Evolutionary conservation across 768 basidiomycete genomes (phyloP), one percentile per base, ranked within the genome.

Genomic region (Lenzites betulinus): DNA sequence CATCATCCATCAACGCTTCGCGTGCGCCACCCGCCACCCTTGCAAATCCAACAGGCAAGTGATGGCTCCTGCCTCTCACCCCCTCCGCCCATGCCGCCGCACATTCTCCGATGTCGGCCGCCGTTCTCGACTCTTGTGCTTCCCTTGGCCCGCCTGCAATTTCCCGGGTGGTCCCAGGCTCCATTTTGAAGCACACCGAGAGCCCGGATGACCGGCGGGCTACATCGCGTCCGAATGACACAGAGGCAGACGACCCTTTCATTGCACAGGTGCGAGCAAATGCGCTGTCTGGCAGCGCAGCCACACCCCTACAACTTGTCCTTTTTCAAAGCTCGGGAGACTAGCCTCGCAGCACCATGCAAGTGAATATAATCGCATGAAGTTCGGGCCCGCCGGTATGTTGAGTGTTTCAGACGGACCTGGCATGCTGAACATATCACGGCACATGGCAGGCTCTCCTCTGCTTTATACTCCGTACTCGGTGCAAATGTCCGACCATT

Each of bases 321-420:
- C 13, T 36, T 20, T 50, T 54, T 39, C 30, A 15, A 58, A 86
- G 79, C 81, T 89, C 49, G 77, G 79, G 1, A 73, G 69, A 2
- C 75, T 92, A 18, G 88, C 89, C 2, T 90, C 88, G 7, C 89
- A 92, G 65, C 87, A 91, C 73, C 90, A 92, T 65, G 54, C 68
- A 57, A 88, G 86, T 74, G 83, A 87, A 46, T 91, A 92, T 70
- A 89, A 82, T 66, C 79, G 82, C 54, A 71, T 84, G 25, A 90
- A 91, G 71, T 86, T 83, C 59, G 91, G 90, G 6, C 71, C 72
- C 15, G 66, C 62, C 41, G 70, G 71, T 72, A n/a, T 58, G 77
- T 75, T 73, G n/a, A 15, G 58, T 54, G 16, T 25, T 43, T 39
- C 30, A 20, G 22, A 30, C 1, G 1, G 28, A 36, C 25, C 22